A percentile compares a stretch with the other conserved stretches of the same genome.
These are phyloP conservation scores for Nitzschia palea DNA, from an alignment of 108 stramenopile species.

Conservation along the genomic window DNA sequence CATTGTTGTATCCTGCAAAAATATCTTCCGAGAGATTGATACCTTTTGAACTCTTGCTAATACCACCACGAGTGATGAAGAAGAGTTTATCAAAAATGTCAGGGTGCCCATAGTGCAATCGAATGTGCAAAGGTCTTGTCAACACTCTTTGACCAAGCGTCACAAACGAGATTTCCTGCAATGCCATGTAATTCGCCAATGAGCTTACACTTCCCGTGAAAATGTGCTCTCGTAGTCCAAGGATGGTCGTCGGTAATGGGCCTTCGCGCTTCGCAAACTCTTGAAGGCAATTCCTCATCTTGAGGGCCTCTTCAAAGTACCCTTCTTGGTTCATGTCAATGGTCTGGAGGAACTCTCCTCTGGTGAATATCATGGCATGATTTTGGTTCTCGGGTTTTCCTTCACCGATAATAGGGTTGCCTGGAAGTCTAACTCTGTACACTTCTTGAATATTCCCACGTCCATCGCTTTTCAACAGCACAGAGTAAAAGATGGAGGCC, in stretches of 20 bases:
- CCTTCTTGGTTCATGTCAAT: conserved; percentile 99
- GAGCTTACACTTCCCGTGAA: conserved; percentile 98
- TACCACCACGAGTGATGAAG: conserved; percentile 96
- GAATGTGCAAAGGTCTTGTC: conserved; percentile 89
- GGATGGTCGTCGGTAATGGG: conserved; percentile 89
- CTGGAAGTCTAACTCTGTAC: conserved; percentile 94
- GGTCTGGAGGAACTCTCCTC: conserved; percentile 95
- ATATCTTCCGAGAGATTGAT: conserved; percentile 99
- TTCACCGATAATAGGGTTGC: conserved; percentile 97
- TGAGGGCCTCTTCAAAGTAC: conserved; percentile 97
- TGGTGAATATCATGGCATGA: conserved; percentile 97
- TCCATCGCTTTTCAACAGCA: conserved; percentile 90
- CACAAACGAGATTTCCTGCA: conserved; percentile 97
- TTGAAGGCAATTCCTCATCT: conserved; percentile 96
- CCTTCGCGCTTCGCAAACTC: conserved; percentile 93
- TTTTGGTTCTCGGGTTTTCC: conserved; percentile 99
- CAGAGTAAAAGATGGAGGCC: conserved; percentile 84
- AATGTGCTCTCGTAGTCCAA: conserved; percentile 98
- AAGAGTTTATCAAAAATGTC: conserved; percentile 98
- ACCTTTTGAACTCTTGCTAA: conserved; percentile 96
- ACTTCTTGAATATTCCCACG: conserved; percentile 84
- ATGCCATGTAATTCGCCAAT: conserved; percentile 98
- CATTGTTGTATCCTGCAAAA: conserved; percentile 97
- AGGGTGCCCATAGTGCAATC: conserved; percentile 98
- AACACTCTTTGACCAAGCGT: conserved; percentile 97